These are phyloP conservation scores for Viridothelium virens DNA, from an alignment of 495 filamentous ascomycete genomes.

Conservation along the genomic window DNA sequence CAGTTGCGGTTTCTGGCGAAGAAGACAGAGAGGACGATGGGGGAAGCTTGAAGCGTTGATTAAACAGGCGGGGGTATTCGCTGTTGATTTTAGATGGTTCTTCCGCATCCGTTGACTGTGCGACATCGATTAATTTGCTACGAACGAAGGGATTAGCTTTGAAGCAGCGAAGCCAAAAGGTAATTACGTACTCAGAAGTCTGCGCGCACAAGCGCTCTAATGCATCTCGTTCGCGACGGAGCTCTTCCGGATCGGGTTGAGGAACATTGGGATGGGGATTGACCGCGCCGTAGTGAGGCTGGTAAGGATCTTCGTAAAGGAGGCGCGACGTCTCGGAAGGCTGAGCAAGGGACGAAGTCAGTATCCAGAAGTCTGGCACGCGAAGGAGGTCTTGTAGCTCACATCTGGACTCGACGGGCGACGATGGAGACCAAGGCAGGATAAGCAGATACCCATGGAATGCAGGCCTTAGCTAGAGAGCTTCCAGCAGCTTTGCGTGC, in stretches of 20 bases:
- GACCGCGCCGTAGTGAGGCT: conserved; percentile 32
- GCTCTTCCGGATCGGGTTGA: conserved; percentile 34
- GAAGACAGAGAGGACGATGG: background rate
- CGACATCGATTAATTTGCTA: conserved; percentile 4
- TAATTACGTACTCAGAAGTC: conserved; percentile 30
- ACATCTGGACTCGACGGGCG: conserved; percentile 32
- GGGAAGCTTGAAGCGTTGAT: background rate
- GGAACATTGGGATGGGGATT: conserved; percentile 22
- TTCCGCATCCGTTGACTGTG: background rate
- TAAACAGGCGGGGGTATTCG: conserved; percentile 1
- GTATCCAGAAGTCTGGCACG: background rate
- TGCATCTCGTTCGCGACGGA: conserved; percentile 34
- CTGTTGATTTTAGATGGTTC: conserved; percentile 7
- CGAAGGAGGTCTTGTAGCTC: conserved; percentile 15
- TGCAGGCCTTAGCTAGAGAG: background rate
- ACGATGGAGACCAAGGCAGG: conserved; percentile 33
- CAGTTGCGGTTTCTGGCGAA: background rate
- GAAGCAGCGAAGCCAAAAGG: background rate
- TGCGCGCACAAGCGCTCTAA: conserved; percentile 35
- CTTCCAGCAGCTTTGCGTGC: background rate
- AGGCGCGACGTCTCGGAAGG: conserved; percentile 33
- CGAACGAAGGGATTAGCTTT: background rate
- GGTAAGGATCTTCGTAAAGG: conserved; percentile 28
- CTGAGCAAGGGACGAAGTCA: conserved; percentile 22
- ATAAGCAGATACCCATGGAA: conserved; percentile 35